Evolutionary conservation across 345 rosid species (phyloP).

Genomic region (Eucalyptus brandiana): DNA sequence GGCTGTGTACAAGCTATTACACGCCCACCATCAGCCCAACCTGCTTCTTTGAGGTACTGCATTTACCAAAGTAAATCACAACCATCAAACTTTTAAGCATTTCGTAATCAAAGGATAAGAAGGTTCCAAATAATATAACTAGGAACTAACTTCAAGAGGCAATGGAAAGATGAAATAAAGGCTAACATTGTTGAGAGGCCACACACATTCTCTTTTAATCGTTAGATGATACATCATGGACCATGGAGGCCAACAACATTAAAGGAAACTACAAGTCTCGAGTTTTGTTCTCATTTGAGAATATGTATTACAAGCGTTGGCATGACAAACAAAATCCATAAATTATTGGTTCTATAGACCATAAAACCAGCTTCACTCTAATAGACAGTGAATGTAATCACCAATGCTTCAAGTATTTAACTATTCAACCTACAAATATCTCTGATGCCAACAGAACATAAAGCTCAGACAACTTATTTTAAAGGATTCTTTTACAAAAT

Average conservation of each 20-base stretch:
- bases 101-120: background rate
- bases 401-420: background rate
- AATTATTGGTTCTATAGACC: background rate
- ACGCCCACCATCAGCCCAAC: slow-evolving; percentile 97
- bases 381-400: background rate
- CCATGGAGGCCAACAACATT: background rate
- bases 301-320: background rate
- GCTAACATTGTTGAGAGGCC: background rate
- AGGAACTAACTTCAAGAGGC: background rate
- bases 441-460: background rate
- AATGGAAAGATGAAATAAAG: background rate
- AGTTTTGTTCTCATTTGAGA: background rate
- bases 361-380: background rate
- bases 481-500: background rate
- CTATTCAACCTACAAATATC: background rate
- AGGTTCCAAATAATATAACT: background rate
- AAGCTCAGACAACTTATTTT: background rate
- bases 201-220: background rate
- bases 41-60: slow-evolving; percentile 93
- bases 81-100: background rate
- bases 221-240: background rate
- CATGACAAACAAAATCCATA: background rate
- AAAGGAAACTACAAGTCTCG: background rate
- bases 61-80: background rate
- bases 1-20: slow-evolving; percentile 96